Evolutionary conservation across 106 monocot species (phyloP).

Genomic region (Acorus gramineus): DNA sequence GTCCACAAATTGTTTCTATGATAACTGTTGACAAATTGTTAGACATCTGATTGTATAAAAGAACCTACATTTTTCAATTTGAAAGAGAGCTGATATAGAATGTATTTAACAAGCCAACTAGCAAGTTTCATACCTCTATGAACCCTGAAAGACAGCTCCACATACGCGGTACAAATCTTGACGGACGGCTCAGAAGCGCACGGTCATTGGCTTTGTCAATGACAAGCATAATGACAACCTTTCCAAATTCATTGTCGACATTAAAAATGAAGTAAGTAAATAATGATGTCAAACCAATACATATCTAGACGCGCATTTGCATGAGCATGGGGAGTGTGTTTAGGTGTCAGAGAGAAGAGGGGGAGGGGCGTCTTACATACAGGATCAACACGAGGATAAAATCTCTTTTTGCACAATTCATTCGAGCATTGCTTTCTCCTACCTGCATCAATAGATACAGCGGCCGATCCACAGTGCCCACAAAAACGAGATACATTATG

Average conservation of each 20-base stretch:
- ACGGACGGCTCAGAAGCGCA: slow-evolving; percentile 81
- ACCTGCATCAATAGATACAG: slow-evolving; percentile 51
- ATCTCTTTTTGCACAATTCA: slow-evolving; percentile 70
- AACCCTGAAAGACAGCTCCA: slow-evolving; percentile 99
- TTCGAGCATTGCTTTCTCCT: slow-evolving; percentile 72
- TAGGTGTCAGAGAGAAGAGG: neutral
- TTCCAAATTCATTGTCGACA: neutral
- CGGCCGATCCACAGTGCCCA: slow-evolving; percentile 59
- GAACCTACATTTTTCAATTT: too few species aligned
- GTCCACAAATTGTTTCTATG: too few species aligned
- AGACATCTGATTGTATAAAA: too few species aligned
- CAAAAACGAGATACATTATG: slow-evolving; percentile 61
- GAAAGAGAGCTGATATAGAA: neutral
- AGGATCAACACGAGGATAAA: slow-evolving; percentile 89
- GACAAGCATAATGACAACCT: slow-evolving; percentile 98
- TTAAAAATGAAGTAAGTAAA: too few species aligned
- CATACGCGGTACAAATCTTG: slow-evolving; percentile 92
- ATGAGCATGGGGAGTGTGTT: too few species aligned
- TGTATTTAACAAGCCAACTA: neutral
- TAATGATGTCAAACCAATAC: too few species aligned
- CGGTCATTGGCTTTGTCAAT: slow-evolving; percentile 88
- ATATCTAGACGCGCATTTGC: too few species aligned
- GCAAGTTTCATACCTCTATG: slow-evolving; percentile 44
- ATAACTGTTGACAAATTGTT: too few species aligned
- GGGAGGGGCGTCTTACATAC: slow-evolving; percentile 23